Evolutionary conservation across 371 early-diverging fungal genomes (phyloP), one percentile per base, ranked within the genome.

Genomic region (Vittaforma corneae): DNA sequence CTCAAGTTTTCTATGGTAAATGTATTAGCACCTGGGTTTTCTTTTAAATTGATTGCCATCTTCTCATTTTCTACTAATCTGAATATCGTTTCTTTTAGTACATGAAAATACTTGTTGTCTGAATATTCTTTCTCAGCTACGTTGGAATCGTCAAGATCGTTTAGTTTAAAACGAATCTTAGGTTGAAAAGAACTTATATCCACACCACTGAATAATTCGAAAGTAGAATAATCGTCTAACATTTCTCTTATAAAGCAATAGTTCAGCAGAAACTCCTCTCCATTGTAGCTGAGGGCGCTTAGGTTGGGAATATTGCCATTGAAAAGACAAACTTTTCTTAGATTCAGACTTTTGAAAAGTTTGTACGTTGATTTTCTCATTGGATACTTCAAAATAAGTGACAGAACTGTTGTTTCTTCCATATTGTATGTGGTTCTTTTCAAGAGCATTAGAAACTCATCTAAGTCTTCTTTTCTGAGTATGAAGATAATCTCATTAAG

Each of bases 371-470:
- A 9, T 34, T 26, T 34, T 9, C 32, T 9, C 9, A 55, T 9
- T 6, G 55, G 28, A 28, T 11, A 5, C 26, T 40, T 40, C 9
- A 16, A 34, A 20, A 55, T 24, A 24, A 40, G 6, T 14, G 22
- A 24, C 9, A 9, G 5, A 5, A 55, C 34, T 16, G 11, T 22
- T 20, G 35, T 34, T 20, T 20, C 20, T 6, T 6, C 38, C 5
- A 55, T 24, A 34, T 55, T 34, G 55, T 55, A 55, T 9, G 26
- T 34, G n/a, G 55, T 55, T 6, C 28, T 28, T 20, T 11, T 26
- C 26, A 55, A 6, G 9, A 55, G 26, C 38, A 18, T 34, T 18
- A 55, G 11, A 28, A 55, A 55, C 38, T 40, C 26, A 9, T 24
- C 55, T 6, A 55, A 34, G 6, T 55, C 55, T 14, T 34, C 55